Base-by-base conservation (phyloP, 1,139 yeast species). In the Saccharomyces hybrid region DNA sequence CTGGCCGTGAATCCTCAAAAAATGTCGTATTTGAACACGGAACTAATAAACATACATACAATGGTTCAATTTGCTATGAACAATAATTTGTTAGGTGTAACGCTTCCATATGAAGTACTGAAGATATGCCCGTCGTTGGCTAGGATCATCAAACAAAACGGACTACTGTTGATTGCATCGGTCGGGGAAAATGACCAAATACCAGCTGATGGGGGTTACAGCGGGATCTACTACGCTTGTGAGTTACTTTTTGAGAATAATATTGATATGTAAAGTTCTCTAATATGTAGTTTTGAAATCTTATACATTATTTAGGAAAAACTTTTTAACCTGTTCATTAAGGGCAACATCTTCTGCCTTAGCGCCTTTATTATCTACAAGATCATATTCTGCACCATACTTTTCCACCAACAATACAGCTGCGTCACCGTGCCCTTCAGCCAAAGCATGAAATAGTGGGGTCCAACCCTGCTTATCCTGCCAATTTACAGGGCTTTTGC, bases 391-490 rank as follows among this genome's bases (percentile, higher is more conserved):
- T 0, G 96, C 97, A 0, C 95, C 95, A 29, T 77, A 73, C 49
- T 77, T 75, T 26, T 58, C 63, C 5, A 84, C 81, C 51, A 91
- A 72, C 46, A 74, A 64, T 1, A 82, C 77, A 0, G 88, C 96
- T 7, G 82, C 81, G 56, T 88, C 97, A 1, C 85, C 91, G 65
- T 86, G 85, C 0, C 97, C 97, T 68, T 91, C 99, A 0, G 97
- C 93, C 54, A 87, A 72, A 0, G 98, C 97, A 69, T 89, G 96
- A 69, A 89, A 96, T 60, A 91, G 70, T 0, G 96, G 83, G 0
- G 96, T 87, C 91, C 95, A 88, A 0, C 96, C 95, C 52, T 79
- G 77, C 19, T 64, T 62, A 66, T 91, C 98, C 47, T 80, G 78
- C 4, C 83, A 76, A 64, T 89, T 88, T 28, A 90, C 67, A 19